Base-by-base conservation (phyloP, 805 yeast species). In the Nakazawaea laoshanensis region DNA sequence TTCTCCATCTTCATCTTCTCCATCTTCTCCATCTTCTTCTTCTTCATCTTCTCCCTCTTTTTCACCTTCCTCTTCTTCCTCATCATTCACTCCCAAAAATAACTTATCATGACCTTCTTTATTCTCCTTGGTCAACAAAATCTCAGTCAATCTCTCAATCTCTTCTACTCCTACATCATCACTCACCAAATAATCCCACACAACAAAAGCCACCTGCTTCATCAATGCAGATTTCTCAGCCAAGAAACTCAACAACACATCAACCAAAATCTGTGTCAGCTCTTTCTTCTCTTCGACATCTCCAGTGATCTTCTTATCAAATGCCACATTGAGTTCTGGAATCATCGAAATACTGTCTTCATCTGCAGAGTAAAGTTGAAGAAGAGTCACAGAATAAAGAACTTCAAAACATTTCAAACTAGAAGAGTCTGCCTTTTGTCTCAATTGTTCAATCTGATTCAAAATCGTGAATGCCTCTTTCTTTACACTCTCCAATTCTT, bases 281-380 rank as follows among this genome's bases (percentile, higher is more conserved):
- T 68, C 64, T 48, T 68, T 27, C 3, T 43, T 48, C 13, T 50
- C 55, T 3, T 61, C 59, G 8, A 63, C 53, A n/a, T 55, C 53
- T 9, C 59, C 53, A 16, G 70, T 52, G 29, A 64, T 51, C 35
- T 34, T 24, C 16, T 61, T 63, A 19, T 63, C 63, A 47, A 73
- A 81, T 40, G 84, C 77, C 17, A 65, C 53, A 36, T 71, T 71
- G 30, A 89, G 55, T 49, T 89, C 97, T 18, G 74, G 77, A 23
- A 89, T 61, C 12, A 85, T 75, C 21, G 74, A 63, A 5, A 82
- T 71, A 1, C 95, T 78, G 39, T 89, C 96, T 5, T 76, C 62
- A 42, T 72, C 86, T 16, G 88, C 94, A 35, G 76, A 61, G 48
- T 77, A 87, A 21, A 88, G 63, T 51, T 86, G 95, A 10, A 89